phyloP scores from a whole-genome alignment of 139 green algal genomes.

The Volvox reticuliferus region DNA sequence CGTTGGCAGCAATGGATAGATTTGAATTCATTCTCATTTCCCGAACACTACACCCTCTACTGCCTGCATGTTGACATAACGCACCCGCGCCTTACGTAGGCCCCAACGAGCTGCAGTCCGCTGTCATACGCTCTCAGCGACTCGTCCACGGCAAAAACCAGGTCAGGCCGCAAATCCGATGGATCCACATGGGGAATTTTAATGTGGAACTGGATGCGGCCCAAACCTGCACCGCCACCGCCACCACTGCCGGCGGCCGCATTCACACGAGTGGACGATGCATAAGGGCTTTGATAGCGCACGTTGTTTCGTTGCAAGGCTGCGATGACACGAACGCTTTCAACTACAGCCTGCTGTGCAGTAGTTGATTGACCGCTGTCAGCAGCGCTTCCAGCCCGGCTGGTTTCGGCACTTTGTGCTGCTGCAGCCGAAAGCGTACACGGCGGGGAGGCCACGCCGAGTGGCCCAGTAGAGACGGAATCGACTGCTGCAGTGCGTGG shows the following conservation, averaged over 20 bases:
- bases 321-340: background rate
- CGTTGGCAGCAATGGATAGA: no score
- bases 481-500: background rate
- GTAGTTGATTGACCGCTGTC: background rate
- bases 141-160: background rate
- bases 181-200: constrained; percentile 23
- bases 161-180: background rate
- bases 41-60: no score
- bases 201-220: constrained; percentile 17
- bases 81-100: constrained; percentile 4
- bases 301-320: background rate
- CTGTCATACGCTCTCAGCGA: constrained; percentile 1
- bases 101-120: background rate
- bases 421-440: background rate
- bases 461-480: background rate
- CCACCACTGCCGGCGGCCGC: background rate
- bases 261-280: background rate
- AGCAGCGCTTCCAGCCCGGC: background rate
- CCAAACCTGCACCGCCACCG: background rate
- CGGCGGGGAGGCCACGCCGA: background rate
- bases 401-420: background rate
- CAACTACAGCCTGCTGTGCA: background rate
- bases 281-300: constrained; percentile 14
- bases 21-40: no score
- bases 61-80: background rate